Evolutionary conservation across 495 filamentous ascomycete species (phyloP).

Genomic region (Lophiostoma macrostomum): DNA sequence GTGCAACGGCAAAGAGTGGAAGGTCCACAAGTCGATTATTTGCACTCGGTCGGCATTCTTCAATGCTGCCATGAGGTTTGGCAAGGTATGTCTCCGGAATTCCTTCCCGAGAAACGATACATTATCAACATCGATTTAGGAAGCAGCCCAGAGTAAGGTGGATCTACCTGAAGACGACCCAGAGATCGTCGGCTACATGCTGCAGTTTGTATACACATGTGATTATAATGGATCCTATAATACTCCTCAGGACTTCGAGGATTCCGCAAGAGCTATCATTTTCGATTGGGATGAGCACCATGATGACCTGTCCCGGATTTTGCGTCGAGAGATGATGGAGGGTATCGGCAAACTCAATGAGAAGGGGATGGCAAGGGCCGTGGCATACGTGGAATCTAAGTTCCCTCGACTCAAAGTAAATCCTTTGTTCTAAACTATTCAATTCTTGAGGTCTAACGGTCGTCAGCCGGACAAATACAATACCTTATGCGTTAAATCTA

Average conservation of each 20-base stretch:
- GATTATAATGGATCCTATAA: background rate
- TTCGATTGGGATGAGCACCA: too few relatives aligned
- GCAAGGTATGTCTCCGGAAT: background rate
- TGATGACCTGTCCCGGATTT: too few relatives aligned
- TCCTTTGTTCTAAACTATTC: too few relatives aligned
- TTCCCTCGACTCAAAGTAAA: too few relatives aligned
- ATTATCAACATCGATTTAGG: conserved; percentile 1
- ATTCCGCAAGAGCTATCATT: too few relatives aligned
- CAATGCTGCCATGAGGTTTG: background rate
- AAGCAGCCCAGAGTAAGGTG: background rate
- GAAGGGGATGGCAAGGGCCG: too few relatives aligned
- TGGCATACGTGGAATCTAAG: too few relatives aligned
- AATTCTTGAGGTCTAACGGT: too few relatives aligned
- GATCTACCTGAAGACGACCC: conserved; percentile 7
- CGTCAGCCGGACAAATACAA: too few relatives aligned
- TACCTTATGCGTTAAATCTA: too few relatives aligned
- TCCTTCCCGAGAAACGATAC: background rate
- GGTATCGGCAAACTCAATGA: too few relatives aligned
- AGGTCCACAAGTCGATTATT: conserved; percentile 8
- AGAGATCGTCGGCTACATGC: background rate
- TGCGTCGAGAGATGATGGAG: too few relatives aligned
- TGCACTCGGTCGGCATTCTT: background rate
- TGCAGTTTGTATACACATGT: background rate
- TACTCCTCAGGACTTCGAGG: background rate
- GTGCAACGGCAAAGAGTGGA: background rate